Conservation (phyloP, 2,329 filamentous ascomycete genomes). For the Colletotrichum tofieldiae region DNA sequence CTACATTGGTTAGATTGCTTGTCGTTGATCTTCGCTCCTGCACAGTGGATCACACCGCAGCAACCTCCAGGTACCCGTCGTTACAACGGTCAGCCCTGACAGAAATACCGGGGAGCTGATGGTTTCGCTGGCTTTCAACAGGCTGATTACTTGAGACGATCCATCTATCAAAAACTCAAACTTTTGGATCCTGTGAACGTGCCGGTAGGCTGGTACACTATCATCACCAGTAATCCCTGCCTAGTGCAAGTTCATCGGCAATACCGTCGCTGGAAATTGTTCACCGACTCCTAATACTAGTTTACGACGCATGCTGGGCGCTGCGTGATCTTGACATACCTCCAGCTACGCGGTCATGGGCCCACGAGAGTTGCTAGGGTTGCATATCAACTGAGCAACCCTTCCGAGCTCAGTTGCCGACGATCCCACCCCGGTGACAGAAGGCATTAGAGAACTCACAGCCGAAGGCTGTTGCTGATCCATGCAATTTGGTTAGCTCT, state of each 20-base stretch:
- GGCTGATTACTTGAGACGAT: background rate
- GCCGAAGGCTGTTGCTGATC: too few species aligned
- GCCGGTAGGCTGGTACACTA: background rate
- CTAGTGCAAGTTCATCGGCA: background rate
- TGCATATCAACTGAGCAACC: background rate
- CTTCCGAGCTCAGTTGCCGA: background rate
- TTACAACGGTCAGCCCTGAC: background rate
- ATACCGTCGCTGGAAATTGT: background rate
- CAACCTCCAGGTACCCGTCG: background rate
- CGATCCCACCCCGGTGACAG: too few species aligned
- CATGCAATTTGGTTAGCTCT: background rate
- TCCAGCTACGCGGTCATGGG: too few species aligned
- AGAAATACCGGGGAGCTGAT: background rate
- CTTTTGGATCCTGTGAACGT: background rate
- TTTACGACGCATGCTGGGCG: too few species aligned
- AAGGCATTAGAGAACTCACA: too few species aligned
- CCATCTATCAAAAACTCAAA: background rate
- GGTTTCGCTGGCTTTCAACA: background rate
- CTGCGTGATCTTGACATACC: background rate
- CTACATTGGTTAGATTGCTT: too few species aligned
- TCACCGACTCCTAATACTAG: background rate
- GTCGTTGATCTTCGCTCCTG: background rate
- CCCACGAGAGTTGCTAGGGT: background rate
- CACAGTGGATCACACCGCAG: background rate
- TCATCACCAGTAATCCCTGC: background rate